phyloP scores from a whole-genome alignment of 2,329 filamentous ascomycete species.

The Aspergillus puulaauensis region DNA sequence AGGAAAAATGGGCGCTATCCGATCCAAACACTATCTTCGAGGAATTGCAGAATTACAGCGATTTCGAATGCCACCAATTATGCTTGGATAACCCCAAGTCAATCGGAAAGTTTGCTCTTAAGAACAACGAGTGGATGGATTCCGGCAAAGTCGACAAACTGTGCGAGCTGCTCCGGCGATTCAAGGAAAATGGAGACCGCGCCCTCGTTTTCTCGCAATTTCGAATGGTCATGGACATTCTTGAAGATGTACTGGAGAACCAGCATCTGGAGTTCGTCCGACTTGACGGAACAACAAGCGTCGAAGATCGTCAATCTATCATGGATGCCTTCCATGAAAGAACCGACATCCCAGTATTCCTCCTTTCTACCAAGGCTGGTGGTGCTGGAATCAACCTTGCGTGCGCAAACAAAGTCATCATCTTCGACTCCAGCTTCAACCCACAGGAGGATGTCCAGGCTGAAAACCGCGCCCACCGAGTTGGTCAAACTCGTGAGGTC shows the following conservation, averaged over 20 bases:
- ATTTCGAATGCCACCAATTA: conserved; percentile 62
- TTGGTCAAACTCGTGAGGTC: conserved; percentile 86
- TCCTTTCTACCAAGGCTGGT: conserved; percentile 89
- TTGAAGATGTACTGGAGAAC: conserved; percentile 76
- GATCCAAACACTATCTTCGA: conserved; percentile 54
- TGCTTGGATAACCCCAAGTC: conserved; percentile 54
- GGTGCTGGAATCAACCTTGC: conserved; percentile 97
- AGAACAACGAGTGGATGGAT: conserved; percentile 65
- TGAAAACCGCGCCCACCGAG: conserved; percentile 92
- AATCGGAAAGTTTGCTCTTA: conserved; percentile 57
- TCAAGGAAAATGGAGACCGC: conserved; percentile 78
- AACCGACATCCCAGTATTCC: conserved; percentile 78
- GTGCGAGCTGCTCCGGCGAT: conserved; percentile 69
- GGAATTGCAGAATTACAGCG: conserved; percentile 56
- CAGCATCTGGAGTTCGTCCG: conserved; percentile 74
- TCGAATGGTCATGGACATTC: conserved; percentile 84
- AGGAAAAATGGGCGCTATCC: conserved; percentile 55
- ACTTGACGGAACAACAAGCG: conserved; percentile 81
- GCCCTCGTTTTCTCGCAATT: conserved; percentile 93
- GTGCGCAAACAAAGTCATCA: conserved; percentile 93
- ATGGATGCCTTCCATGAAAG: conserved; percentile 84
- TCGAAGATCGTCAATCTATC: conserved; percentile 78
- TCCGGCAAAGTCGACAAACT: conserved; percentile 86
- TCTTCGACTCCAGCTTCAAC: conserved; percentile 97
- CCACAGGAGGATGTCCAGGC: conserved; percentile 98